Base-by-base conservation (phyloP, 2,329 filamentous ascomycete genomes). In the Nothophaeocryptopus gaeumannii region DNA sequence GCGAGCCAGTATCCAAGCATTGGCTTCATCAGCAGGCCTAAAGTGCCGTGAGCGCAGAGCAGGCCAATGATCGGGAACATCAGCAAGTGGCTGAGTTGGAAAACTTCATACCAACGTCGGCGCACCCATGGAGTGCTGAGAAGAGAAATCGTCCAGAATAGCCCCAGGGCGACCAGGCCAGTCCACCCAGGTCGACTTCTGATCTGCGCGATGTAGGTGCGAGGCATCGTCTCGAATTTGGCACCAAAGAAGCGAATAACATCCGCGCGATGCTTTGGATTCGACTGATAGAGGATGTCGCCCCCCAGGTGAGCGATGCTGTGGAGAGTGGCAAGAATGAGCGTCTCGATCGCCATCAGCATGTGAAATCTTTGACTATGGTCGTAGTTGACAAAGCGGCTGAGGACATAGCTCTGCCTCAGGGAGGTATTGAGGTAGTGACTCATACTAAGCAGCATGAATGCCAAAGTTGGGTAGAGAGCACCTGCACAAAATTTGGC, bases 1-100 rank as follows among this genome's bases (percentile, higher is more conserved):
- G 76, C 76, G 2, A 82, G 70, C 63, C 77, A 79, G 58, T 79
- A 80, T 2, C 78, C 78, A n/a, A 82, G 72, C 73, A 81, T 80
- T 1, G 78, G 76, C 64, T 67, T 74, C 54, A 81, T 78, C 0
- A 82, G 60, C 0, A 81, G 63, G 2, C 63, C 70, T 0, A 70
- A 67, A 0, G 77, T 76, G 0, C 79, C 79, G 55, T 82, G 79
- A 0, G 76, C 78, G 62, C 75, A 76, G 58, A 81, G 71, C 0
- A 82, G 65, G 0, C 74, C 78, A 26, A 82, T 75, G 12, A 82
- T 77, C 8, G 78, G 79, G 37, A 76, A 81, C 76, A 81, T 80
- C 31, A 82, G 71, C 5, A 81, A 53, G 53, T 82, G 79, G 0
- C 74, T 76, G 0, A 80, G 66, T 54, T 82, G 78, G 53, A 82